A percentile compares a stretch with the other conserved stretches of the same genome.
phyloP scores from a whole-genome alignment of 129 eudicot species.

The Dittrichia graveolens region DNA sequence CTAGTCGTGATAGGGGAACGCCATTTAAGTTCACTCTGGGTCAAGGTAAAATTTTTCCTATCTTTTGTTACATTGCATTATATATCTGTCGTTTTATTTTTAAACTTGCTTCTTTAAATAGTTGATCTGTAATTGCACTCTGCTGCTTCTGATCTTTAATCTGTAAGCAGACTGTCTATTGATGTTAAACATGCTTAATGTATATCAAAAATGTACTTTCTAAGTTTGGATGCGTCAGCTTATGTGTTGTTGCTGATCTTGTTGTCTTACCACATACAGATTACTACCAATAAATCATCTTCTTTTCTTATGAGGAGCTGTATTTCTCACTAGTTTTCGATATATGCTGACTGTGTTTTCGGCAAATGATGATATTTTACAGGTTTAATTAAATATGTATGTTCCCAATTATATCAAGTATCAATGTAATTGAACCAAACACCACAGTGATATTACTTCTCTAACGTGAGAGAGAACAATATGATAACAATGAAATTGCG shows the following conservation, averaged over 20 bases:
- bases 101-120: background rate
- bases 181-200: background rate
- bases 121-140: too few species aligned
- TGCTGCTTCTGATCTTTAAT: too few species aligned
- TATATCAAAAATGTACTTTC: too few species aligned
- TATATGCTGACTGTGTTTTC: background rate
- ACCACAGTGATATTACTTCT: too few species aligned
- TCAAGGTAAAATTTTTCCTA: conserved; percentile 53
- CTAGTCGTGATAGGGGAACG: conserved; percentile 84
- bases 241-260: conserved; percentile 1
- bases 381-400: too few species aligned
- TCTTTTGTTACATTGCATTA: background rate
- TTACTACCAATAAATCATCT: too few species aligned
- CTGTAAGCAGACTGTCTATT: too few species aligned
- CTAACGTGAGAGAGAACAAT: too few species aligned
- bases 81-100: background rate
- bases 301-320: background rate
- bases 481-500: too few species aligned
- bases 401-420: too few species aligned
- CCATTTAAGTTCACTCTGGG: conserved; percentile 94
- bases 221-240: background rate
- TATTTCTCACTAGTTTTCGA: background rate
- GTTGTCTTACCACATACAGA: background rate
- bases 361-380: background rate
- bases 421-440: too few species aligned